A percentile compares a stretch with the other conserved stretches of the same genome.
Evolutionary conservation across 169 alveolate genomes (phyloP).

Genomic region (Plasmodium knowlesi): DNA sequence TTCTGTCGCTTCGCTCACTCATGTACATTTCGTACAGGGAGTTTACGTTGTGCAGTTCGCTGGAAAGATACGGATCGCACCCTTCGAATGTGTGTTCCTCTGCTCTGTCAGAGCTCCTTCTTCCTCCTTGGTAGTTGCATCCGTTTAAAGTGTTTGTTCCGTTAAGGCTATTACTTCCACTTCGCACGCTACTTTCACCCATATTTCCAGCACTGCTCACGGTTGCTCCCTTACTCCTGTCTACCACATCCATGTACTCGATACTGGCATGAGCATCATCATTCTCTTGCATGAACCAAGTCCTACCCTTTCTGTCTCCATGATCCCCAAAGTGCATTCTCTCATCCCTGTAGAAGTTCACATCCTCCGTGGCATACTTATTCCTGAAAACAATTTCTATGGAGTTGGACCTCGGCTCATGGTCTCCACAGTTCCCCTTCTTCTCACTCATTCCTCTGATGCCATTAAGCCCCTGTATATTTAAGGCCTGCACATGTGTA

Average conservation of each 20-base stretch:
- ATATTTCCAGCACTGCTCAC: background rate
- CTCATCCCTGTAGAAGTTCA: background rate
- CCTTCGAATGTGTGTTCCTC: constrained; percentile 7
- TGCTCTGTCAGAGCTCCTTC: background rate
- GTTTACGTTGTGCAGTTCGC: background rate
- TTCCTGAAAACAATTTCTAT: constrained; percentile 4
- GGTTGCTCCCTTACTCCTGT: background rate
- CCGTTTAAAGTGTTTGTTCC: background rate
- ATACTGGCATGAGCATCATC: background rate
- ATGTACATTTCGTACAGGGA: constrained; percentile 8
- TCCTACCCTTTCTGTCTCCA: background rate
- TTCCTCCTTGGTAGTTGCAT: background rate
- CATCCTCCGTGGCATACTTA: background rate
- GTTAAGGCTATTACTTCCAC: background rate
- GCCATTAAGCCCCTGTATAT: background rate
- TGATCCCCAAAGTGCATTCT: background rate
- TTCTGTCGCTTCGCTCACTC: background rate
- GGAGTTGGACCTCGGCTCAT: background rate
- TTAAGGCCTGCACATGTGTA: background rate
- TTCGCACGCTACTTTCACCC: background rate
- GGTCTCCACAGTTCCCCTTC: background rate
- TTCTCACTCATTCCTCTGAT: background rate
- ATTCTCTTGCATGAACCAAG: background rate
- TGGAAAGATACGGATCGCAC: background rate
- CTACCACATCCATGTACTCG: background rate